Evolutionary conservation across 352 stramenopile species (phyloP).

Genomic region (Globisporangium abappressorium): DNA sequence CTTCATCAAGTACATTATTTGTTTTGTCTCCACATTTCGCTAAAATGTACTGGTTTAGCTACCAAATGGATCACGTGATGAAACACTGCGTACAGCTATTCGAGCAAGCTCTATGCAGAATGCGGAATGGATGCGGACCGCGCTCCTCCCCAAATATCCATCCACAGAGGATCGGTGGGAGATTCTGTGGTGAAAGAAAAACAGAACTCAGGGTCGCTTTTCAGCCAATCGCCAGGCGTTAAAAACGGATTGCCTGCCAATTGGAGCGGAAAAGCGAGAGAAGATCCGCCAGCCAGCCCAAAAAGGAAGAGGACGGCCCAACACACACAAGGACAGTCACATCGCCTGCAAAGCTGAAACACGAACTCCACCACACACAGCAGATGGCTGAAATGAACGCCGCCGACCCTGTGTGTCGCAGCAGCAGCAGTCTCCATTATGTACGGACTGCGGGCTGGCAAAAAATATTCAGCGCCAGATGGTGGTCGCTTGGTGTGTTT

Average conservation of each 20-base stretch:
- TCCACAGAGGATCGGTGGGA: neutral
- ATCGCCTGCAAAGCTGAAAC: neutral
- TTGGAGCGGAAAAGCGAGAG: neutral
- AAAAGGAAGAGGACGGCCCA: neutral
- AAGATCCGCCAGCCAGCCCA: neutral
- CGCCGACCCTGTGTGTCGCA: neutral
- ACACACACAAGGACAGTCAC: neutral
- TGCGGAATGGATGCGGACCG: neutral
- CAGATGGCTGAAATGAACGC: neutral
- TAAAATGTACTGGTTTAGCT: too few relatives aligned
- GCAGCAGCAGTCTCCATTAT: neutral
- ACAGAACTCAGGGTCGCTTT: constrained; percentile 9
- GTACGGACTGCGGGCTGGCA: neutral
- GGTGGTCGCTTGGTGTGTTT: neutral
- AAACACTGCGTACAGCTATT: neutral
- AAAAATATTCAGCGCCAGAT: neutral
- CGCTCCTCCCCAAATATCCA: constrained; percentile 13
- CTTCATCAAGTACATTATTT: too few relatives aligned
- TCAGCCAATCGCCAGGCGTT: neutral
- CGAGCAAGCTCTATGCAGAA: neutral
- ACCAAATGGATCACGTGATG: too few relatives aligned
- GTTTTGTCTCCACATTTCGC: too few relatives aligned
- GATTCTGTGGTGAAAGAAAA: neutral
- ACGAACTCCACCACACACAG: neutral
- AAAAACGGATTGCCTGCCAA: neutral